Base-by-base conservation (phyloP, 1,284 basidiomycete species). In the Moesziomyces aphidis region DNA sequence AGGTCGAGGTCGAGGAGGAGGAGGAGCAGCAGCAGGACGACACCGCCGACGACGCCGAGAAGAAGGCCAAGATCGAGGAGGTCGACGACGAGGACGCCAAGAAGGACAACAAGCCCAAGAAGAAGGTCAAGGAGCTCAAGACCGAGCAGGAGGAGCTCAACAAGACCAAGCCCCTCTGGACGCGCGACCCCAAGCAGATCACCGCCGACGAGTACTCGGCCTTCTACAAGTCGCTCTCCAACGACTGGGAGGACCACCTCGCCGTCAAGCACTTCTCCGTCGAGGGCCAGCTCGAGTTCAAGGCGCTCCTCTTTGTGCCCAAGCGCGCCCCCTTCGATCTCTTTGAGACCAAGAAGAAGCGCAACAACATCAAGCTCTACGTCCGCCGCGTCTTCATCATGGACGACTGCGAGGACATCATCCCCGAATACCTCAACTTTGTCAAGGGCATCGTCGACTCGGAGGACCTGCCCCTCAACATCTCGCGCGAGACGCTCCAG, bases 331-430 rank as follows among this genome's bases (percentile, higher is more conserved):
- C 96, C 61, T 99, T 99, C 87, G 97, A 99, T 85, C 91, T 99
- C 86, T 99, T 99, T 88, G 97, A 99, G 89, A 93, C 93, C 80
- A 99, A 99, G 93, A 99, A 99, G 93, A 99, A 99, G 91, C 93
- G 96, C 85, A 98, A 98, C 91, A 99, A 98, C 92, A 98, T 99
- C 90, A 99, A 99, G 89, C 94, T 99, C 86, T 99, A 99, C 87
- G 97, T 99, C 82, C 95, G 97, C 88, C 94, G 97, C 68, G 96
- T 99, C 83, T 99, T 99, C 89, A 99, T 99, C 90, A 97, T 97
- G 93, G 96, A 99, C 88, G 96, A 99, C 88, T 98, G 95, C 86
- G 97, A 99, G 88, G 97, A 99, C 85, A 89, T 99, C 85, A 98
- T 99, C 85, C 97, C 97, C 83, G 97, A 99, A 87, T 99, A 99